A percentile compares a stretch with the other conserved stretches of the same genome.
phyloP scores from a whole-genome alignment of 495 filamentous ascomycete genomes.

The Letharia columbiana region DNA sequence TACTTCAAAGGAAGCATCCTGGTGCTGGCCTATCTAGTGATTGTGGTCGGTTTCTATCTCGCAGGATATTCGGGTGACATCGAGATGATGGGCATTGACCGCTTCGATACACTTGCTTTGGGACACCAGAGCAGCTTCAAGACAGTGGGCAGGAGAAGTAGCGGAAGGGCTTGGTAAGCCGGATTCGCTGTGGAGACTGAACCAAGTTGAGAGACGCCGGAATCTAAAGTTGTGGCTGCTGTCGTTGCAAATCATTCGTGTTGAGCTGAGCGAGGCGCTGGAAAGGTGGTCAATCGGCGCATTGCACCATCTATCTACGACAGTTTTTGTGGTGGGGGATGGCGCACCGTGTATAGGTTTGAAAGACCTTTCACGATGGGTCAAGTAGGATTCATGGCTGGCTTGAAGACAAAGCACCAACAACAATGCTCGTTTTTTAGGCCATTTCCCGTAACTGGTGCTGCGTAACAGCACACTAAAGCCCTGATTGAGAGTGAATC shows the following conservation, averaged over 20 bases:
- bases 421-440: background rate
- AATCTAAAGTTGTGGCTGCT: background rate
- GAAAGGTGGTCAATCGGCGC: background rate
- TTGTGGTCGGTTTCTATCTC: conserved; percentile 86
- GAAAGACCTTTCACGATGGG: background rate
- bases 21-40: conserved; percentile 86
- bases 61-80: conserved; percentile 59
- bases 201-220: background rate
- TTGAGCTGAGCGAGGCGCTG: conserved; percentile 8
- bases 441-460: background rate
- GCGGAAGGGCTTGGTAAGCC: conserved; percentile 21
- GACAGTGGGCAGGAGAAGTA: conserved; percentile 38
- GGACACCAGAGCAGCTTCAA: conserved; percentile 44
- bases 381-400: background rate
- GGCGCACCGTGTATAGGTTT: background rate
- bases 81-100: conserved; percentile 49
- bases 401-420: background rate
- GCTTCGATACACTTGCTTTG: conserved; percentile 61
- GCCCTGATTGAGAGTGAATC: background rate
- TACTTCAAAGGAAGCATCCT: conserved; percentile 80
- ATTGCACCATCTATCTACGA: background rate
- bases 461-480: background rate
- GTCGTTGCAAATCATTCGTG: background rate
- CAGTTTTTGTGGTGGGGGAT: background rate
- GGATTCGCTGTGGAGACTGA: background rate